Conservation (phyloP, 345 rosid genomes). For the Gossypium sturtianum region DNA sequence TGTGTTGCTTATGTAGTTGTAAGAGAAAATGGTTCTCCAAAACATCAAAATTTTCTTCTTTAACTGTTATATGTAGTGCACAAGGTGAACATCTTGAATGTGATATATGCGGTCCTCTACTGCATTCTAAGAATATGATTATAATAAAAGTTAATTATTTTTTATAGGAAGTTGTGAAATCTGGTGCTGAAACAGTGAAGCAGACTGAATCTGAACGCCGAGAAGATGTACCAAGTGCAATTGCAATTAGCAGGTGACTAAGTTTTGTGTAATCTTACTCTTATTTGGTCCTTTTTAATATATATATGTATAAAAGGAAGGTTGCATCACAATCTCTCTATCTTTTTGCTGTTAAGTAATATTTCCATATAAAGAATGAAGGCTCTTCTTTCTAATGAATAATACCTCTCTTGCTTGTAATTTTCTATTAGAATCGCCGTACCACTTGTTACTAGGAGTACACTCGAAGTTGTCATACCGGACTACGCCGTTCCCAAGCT, state of each 20-base stretch:
- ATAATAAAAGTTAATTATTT: not conserved
- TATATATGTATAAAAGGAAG: not conserved
- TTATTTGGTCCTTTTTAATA: not conserved
- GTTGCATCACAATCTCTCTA: not conserved
- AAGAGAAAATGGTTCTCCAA: not conserved
- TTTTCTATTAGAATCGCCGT: slow-evolving; percentile 45
- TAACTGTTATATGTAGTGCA: not conserved
- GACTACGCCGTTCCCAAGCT: slow-evolving; percentile 82
- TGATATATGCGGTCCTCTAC: not conserved
- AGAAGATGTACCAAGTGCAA: slow-evolving; percentile 47
- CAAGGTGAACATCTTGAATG: not conserved
- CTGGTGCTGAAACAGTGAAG: slow-evolving; percentile 41
- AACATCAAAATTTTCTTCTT: not conserved
- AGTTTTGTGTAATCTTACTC: slow-evolving; percentile 6
- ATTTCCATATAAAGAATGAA: not conserved
- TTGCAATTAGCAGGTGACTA: slow-evolving; percentile 54
- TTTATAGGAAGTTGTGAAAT: slow-evolving; percentile 60
- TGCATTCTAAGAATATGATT: slow-evolving; percentile 4
- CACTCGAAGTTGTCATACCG: slow-evolving; percentile 89
- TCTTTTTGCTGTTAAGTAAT: not conserved
- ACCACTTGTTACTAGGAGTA: slow-evolving; percentile 90
- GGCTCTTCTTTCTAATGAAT: not conserved
- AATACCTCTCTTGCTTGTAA: not conserved
- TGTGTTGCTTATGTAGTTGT: not conserved
- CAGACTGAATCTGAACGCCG: slow-evolving; percentile 61